A percentile compares a stretch with the other conserved stretches of the same genome.
These are phyloP conservation scores for Gypsophila paniculata DNA, from an alignment of 179 eudicot species.

Conservation along the genomic window DNA sequence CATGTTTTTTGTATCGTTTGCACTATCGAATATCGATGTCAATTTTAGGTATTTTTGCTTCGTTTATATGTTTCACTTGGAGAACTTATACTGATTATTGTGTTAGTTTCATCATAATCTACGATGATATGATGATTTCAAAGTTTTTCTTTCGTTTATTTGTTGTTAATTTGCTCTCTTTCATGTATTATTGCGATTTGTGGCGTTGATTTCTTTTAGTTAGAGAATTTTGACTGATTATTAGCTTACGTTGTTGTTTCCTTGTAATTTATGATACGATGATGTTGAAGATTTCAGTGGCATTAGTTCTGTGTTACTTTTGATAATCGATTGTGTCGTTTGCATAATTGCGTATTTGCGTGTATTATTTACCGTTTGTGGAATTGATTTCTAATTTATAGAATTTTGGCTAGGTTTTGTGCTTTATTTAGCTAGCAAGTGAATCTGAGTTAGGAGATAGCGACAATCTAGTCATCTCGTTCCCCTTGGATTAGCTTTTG, in stretches of 20 bases:
- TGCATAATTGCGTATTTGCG: too few species aligned
- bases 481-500: not conserved
- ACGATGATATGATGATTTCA: not conserved
- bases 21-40: too few species aligned
- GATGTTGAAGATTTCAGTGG: not conserved
- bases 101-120: not conserved
- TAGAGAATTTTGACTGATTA: not conserved
- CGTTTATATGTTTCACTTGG: too few species aligned
- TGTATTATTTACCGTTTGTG: not conserved
- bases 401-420: not conserved
- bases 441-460: not conserved
- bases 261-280: too few species aligned
- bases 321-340: not conserved
- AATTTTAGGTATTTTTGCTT: not conserved
- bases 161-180: not conserved
- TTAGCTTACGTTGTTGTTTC: too few species aligned
- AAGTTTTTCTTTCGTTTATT: not conserved
- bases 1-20: too few species aligned
- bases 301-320: not conserved
- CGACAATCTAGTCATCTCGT: not conserved
- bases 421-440: not conserved
- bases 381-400: not conserved
- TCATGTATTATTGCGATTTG: not conserved
- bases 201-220: not conserved
- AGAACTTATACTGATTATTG: not conserved